Evolutionary conservation across 1,284 basidiomycete genomes (phyloP), one percentile per base, ranked within the genome.

Genomic region (Ganoderma meredithae): DNA sequence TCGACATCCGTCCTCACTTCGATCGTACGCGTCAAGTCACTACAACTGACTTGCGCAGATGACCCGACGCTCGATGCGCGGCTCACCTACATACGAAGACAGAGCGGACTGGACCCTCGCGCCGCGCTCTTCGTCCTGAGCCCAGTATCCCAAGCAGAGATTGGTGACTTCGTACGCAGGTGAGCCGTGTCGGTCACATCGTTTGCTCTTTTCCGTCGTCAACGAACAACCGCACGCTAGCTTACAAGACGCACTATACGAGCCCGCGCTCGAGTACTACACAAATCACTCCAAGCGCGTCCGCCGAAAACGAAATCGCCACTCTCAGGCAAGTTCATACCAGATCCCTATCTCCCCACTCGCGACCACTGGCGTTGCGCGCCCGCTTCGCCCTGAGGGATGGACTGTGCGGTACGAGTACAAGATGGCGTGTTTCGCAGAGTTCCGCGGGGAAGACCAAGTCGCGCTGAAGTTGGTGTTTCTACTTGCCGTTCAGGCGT

Each of bases 401-500:
- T 99, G 97, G 96, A 93, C 91, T 0, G 95, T 97, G n/a, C 85
- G 97, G 25, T 97, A 97, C 76, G 96, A 98, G 78, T 99, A 95
- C 84, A 99, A 99, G 82, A 93, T 97, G 84, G 97, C 93, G 0
- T 94, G 94, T 72, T 98, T 99, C 79, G 95, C 97, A 0, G 97
- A 99, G 80, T 93, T 98, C 74, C 83, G 95, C 64, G 91, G 94
- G 22, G 97, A 99, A 77, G 88, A 94, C 70, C 95, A 97, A 74
- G 90, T 95, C 6, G 95, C 95, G 1, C 83, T 95, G 70, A 95
- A 95, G 91, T 94, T 71, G 65, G 86, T 79, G 67, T 64, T 52
- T 62, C 72, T 78, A 3, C 62, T 69, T 66, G 74, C 62, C 27
- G 64, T 39, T 10, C 36, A 6, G 9, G 9, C 31, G 68, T 71